Conservation (phyloP, 805 yeast genomes). For the Candida nonsorbophila region DNA sequence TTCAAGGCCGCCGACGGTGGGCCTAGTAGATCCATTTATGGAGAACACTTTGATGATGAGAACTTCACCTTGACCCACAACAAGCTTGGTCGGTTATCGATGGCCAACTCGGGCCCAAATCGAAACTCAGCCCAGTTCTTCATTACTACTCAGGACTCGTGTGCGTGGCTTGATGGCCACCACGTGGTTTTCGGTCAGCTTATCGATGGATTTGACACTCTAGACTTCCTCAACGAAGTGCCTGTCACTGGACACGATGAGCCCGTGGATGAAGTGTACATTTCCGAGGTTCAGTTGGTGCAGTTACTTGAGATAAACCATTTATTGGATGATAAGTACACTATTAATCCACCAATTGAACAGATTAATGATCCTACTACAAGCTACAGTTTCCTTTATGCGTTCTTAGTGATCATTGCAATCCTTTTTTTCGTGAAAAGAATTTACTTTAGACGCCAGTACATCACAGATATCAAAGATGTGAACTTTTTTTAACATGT, state of each 20-base stretch:
- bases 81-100: slow-evolving; percentile 75
- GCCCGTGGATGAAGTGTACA: slow-evolving; percentile 13
- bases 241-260: slow-evolving; percentile 8
- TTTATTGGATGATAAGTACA: slow-evolving; percentile 1
- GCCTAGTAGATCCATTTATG: slow-evolving; percentile 78
- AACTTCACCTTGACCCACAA: slow-evolving; percentile 66
- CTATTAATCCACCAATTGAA: slow-evolving; percentile 6
- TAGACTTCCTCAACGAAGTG: slow-evolving; percentile 36
- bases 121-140: slow-evolving; percentile 46
- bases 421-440: slow-evolving; percentile 7
- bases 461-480: slow-evolving; percentile 20
- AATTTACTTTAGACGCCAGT: slow-evolving; percentile 16
- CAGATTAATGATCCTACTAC: slow-evolving; percentile 6
- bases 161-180: slow-evolving; percentile 64
- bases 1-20: slow-evolving; percentile 55
- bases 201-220: slow-evolving; percentile 75
- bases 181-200: slow-evolving; percentile 96
- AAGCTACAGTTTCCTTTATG: slow-evolving; percentile 4
- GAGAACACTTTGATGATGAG: slow-evolving; percentile 39
- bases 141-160: slow-evolving; percentile 23
- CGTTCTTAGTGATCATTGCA: slow-evolving; percentile 5
- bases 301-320: slow-evolving; percentile 6
- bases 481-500: slow-evolving; percentile 13
- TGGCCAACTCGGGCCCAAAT: slow-evolving; percentile 66
- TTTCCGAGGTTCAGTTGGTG: slow-evolving; percentile 10